phyloP scores from a whole-genome alignment of 805 yeast species.

The Candida sonorensis region DNA sequence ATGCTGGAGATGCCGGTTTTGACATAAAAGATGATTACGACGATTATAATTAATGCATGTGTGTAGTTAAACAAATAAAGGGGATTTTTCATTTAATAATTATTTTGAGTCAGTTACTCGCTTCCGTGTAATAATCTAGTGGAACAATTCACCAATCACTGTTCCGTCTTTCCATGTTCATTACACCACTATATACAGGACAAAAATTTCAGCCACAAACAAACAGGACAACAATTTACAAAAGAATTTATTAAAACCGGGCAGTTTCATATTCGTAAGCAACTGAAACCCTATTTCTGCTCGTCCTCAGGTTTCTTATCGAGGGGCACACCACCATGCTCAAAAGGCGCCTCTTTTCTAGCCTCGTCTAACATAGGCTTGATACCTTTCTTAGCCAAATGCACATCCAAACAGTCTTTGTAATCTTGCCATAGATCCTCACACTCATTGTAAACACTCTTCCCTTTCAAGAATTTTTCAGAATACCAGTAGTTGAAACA shows the following conservation, averaged over 20 bases:
- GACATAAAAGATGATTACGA: slow-evolving; percentile 25
- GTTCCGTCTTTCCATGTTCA: too few relatives aligned
- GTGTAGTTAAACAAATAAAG: too few relatives aligned
- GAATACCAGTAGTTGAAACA: slow-evolving; percentile 96
- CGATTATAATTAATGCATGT: slow-evolving; percentile 16
- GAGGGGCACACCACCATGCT: slow-evolving; percentile 48
- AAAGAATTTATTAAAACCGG: too few relatives aligned
- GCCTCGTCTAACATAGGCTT: slow-evolving; percentile 84
- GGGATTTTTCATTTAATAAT: too few relatives aligned
- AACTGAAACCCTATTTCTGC: too few relatives aligned
- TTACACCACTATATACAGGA: too few relatives aligned
- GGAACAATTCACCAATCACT: too few relatives aligned
- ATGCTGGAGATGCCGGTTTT: slow-evolving; percentile 1
- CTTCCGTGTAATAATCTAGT: too few relatives aligned
- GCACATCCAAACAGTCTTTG: slow-evolving; percentile 76
- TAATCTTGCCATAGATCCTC: slow-evolving; percentile 84
- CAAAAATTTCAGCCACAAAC: too few relatives aligned
- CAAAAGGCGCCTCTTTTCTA: slow-evolving; percentile 83
- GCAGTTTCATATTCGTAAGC: too few relatives aligned
- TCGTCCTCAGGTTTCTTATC: slow-evolving; percentile 3
- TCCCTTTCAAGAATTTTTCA: slow-evolving; percentile 67
- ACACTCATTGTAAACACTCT: slow-evolving; percentile 74
- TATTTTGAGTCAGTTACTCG: too few relatives aligned
- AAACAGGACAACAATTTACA: too few relatives aligned
- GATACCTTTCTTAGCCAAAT: slow-evolving; percentile 66